Evolutionary conservation across 768 basidiomycete genomes (phyloP), one percentile per base, ranked within the genome.

Genomic region (Tylopilus plumbeoviolaceoides): DNA sequence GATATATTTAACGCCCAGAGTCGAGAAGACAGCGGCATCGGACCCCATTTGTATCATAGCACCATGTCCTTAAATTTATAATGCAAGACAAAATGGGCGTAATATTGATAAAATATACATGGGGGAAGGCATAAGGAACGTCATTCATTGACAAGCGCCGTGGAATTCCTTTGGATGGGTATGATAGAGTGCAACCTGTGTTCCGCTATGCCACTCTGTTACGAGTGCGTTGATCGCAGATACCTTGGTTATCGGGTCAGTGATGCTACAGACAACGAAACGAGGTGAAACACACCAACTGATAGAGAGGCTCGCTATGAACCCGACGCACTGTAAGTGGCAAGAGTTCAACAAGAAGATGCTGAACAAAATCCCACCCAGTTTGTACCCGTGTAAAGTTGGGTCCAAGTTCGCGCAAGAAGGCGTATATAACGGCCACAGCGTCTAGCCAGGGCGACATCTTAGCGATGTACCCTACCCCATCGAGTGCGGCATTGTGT

Each of bases 41-140:
- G 59, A 48, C 27, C 55, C 55, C 53, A 40, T 50, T 47, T 65
- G 65, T 68, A 70, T 58, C 44, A 58, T 68, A 67, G 35, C 47
- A 45, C 54, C 43, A 46, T 38, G 50, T 41, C 33, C 40, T 40
- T 54, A 44, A 59, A 53, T 46, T 31, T 43, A 48, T 53, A 48
- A 51, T 48, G 45, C 54, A 57, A 54, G 30, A 39, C 51, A 44
- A 23, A 42, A 56, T 18, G 45, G 31, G 14, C 28, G 51, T 56
- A 15, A 27, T 21, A 5, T 53, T 49, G 8, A 53, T 55, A 44
- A n/a, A 30, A 8, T 7, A 7, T 30, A 50, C 40, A 49, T 40
- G 30, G 28, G 10, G 28, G 8, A 30, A 30, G 42, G 59, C 43
- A 51, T 42, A 25, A 10, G 44, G 31, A 35, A 31, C 23, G 31